Evolutionary conservation across 768 basidiomycete species (phyloP), one percentile per base, ranked within the genome.

Genomic region (Tephrocybe sp.): DNA sequence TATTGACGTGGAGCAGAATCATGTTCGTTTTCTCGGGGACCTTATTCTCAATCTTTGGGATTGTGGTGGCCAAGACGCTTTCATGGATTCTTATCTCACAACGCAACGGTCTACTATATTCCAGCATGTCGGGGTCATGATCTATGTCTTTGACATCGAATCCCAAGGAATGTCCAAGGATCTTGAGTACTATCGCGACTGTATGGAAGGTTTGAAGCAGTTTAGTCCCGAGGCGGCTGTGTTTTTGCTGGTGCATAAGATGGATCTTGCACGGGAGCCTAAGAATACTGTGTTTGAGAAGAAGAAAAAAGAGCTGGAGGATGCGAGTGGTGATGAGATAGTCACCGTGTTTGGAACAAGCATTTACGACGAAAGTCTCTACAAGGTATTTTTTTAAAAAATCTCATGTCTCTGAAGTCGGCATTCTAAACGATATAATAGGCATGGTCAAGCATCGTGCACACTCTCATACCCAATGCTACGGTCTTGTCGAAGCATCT

Each of bases 381-480:
- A 98, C 76, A 93, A 89, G 79, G 95, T 86, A 43, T 45, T 71
- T 55, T 51, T 37, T 32, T 22, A 36, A 19, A 27, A 38, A 3
- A 19, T 19, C 25, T 12, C 28, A 21, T 36, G 38, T 40, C 47
- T 48, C 41, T 18, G 31, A 24, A 4, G 4, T 43, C 8, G 21
- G 9, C 39, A 47, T 27, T 27, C 39, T 35, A 18, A 47, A 53
- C 52, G 35, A 40, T 28, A 31, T 28, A 27, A 39, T 47, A 98
- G 96, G 97, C 97, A 16, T 98, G 97, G 97, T 98, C 97, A 16
- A 86, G 85, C 55, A 96, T 99, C 52, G 94, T 99, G 13, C 92
- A 97, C 62, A 93, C 92, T 13, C 78, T 99, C 58, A 96, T 98
- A 49, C 97, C 97, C 4, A 98, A 98, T 57, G 92, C 92, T 28